Evolutionary conservation across 495 filamentous ascomycete species (phyloP).

Genomic region (Podospora bellae-mahoneyi): DNA sequence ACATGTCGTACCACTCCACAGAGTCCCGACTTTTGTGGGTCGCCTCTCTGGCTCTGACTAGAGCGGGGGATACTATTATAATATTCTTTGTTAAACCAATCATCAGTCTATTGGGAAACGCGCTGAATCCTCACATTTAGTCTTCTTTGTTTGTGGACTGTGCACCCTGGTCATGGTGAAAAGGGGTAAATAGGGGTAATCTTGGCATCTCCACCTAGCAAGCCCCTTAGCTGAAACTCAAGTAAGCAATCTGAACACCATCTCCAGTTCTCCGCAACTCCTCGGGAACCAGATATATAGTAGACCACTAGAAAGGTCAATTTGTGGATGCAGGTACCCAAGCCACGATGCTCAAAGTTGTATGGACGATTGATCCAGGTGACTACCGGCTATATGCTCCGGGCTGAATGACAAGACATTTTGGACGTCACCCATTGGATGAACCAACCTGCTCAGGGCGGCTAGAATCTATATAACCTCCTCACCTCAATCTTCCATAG

Average conservation of each 20-base stretch:
- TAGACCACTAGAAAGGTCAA: neutral
- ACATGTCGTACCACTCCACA: neutral
- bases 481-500: neutral
- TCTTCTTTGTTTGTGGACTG: neutral
- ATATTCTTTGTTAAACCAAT: too few species aligned
- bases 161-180: neutral
- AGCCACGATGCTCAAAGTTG: neutral
- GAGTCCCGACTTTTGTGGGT: too few species aligned
- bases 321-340: neutral
- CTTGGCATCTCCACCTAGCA: neutral
- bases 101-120: too few species aligned
- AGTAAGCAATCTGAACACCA: neutral
- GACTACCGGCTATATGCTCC: neutral
- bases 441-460: neutral
- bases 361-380: neutral
- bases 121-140: neutral
- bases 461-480: neutral
- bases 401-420: neutral
- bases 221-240: neutral
- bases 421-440: neutral
- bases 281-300: neutral
- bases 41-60: too few species aligned
- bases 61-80: too few species aligned
- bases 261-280: neutral
- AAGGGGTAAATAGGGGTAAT: neutral